phyloP scores from a whole-genome alignment of 352 stramenopile genomes.

The Pythium insidiosum region DNA sequence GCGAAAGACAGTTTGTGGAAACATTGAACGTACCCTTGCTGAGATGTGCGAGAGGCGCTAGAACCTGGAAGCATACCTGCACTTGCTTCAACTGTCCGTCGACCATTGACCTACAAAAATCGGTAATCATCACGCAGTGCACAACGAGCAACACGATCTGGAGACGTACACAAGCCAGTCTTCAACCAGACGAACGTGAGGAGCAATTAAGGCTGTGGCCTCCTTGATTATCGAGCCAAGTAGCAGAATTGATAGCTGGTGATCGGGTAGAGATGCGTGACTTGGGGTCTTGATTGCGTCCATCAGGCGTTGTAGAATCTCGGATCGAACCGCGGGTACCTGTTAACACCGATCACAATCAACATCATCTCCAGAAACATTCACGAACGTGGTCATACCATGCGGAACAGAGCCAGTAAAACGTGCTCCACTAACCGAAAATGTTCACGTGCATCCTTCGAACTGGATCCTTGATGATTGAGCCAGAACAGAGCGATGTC shows the following conservation, averaged over 20 bases:
- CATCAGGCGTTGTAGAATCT: conserved; percentile 8
- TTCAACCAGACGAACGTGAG: conserved; percentile 46
- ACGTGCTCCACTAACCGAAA: no score
- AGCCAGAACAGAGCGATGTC: no score
- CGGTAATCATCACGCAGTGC: no score
- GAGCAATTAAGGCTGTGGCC: conserved; percentile 4
- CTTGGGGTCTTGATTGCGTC: conserved; percentile 1
- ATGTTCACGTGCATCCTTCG: no score
- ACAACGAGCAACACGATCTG: neutral
- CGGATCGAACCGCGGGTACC: conserved; percentile 5
- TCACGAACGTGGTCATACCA: neutral
- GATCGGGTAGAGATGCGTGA: neutral
- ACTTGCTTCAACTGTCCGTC: neutral
- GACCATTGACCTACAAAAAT: neutral
- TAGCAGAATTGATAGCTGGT: conserved; percentile 2
- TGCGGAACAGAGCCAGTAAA: neutral
- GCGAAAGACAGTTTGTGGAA: neutral
- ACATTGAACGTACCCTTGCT: conserved; percentile 3
- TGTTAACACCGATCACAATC: neutral
- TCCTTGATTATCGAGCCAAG: neutral
- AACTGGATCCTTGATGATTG: no score
- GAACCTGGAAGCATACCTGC: neutral
- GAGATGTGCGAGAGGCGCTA: conserved; percentile 4
- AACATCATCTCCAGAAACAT: no score
- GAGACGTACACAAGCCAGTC: conserved; percentile 50